These are phyloP conservation scores for Coniochaeta sp. DNA, from an alignment of 2,329 filamentous ascomycete genomes.

Conservation along the genomic window DNA sequence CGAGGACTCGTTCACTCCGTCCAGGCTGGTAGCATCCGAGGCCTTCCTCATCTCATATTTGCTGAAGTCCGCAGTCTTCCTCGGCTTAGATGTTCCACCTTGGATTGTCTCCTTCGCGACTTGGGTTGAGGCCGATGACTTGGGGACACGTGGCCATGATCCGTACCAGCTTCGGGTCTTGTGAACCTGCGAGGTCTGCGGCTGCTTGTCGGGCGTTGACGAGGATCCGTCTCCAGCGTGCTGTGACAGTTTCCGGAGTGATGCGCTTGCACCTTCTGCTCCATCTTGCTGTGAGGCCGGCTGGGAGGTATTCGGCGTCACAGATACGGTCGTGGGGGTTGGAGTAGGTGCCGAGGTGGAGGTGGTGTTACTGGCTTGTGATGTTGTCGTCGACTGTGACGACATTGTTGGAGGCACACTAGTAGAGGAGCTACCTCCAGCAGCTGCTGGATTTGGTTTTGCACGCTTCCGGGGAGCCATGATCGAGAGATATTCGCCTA, in stretches of 20 bases:
- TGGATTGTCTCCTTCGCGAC: constrained; percentile 54
- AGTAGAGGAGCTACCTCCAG: constrained; percentile 6
- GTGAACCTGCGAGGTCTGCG: constrained; percentile 28
- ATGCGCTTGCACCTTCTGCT: neutral
- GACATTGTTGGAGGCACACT: constrained; percentile 8
- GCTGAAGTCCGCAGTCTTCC: constrained; percentile 38
- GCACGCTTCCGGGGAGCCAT: constrained; percentile 35
- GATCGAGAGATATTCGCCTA: constrained; percentile 6
- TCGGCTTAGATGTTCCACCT: constrained; percentile 43
- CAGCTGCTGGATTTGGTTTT: constrained; percentile 24
- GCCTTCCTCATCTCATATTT: constrained; percentile 40
- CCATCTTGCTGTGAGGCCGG: constrained; percentile 1
- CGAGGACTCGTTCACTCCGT: constrained; percentile 22
- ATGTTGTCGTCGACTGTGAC: constrained; percentile 12
- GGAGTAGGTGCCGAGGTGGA: neutral
- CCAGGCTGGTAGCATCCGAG: constrained; percentile 19
- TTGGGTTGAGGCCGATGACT: constrained; percentile 51
- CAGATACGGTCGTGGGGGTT: constrained; percentile 1
- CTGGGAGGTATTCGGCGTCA: constrained; percentile 2
- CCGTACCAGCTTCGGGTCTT: constrained; percentile 56
- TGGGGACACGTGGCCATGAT: constrained; percentile 48
- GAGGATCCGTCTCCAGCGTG: neutral
- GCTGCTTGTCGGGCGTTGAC: neutral
- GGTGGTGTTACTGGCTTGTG: constrained; percentile 6
- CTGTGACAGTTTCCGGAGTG: constrained; percentile 6